These are phyloP conservation scores for Barnettozyma sp. DNA, from an alignment of 805 yeast species.

Conservation along the genomic window DNA sequence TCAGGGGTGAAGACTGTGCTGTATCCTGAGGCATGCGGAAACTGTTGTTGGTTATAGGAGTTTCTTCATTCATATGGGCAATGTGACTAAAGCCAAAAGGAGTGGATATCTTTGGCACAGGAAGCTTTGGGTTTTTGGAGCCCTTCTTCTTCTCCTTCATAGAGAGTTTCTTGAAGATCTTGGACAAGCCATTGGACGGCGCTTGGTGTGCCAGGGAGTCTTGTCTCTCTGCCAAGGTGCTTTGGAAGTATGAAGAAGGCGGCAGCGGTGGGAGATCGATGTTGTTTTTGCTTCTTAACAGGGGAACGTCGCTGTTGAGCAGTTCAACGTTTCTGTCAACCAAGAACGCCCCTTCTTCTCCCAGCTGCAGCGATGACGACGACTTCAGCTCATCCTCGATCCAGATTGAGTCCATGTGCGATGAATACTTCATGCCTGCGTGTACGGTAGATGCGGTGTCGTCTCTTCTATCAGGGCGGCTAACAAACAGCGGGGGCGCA, in stretches of 20 bases:
- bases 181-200: conserved; percentile 24
- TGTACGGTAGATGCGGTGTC: too few species aligned
- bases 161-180: conserved; percentile 28
- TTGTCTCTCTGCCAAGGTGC: conserved; percentile 5
- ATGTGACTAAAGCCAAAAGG: conserved; percentile 36
- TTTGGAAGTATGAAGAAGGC: conserved; percentile 22
- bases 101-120: conserved; percentile 9
- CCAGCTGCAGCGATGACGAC: too few species aligned
- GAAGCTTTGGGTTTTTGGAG: too few species aligned
- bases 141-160: conserved; percentile 13
- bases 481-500: too few species aligned
- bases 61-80: conserved; percentile 31
- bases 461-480: too few species aligned
- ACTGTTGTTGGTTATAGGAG: conserved; percentile 14
- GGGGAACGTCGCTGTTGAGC: conserved; percentile 31
- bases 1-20: too few species aligned
- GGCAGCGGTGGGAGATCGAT: conserved; percentile 33
- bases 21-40: conserved; percentile 13
- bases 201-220: conserved; percentile 4
- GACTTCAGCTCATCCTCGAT: conserved; percentile 30
- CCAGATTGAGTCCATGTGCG: conserved; percentile 40
- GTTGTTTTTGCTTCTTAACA: conserved; percentile 27
- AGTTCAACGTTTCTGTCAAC: conserved; percentile 27
- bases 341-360: too few species aligned
- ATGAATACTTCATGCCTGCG: too few species aligned